Percentiles rank a stretch among this genome's conserved stretches.
phyloP scores from a whole-genome alignment of 1,284 basidiomycete species.

The Abortiporus biennis region DNA sequence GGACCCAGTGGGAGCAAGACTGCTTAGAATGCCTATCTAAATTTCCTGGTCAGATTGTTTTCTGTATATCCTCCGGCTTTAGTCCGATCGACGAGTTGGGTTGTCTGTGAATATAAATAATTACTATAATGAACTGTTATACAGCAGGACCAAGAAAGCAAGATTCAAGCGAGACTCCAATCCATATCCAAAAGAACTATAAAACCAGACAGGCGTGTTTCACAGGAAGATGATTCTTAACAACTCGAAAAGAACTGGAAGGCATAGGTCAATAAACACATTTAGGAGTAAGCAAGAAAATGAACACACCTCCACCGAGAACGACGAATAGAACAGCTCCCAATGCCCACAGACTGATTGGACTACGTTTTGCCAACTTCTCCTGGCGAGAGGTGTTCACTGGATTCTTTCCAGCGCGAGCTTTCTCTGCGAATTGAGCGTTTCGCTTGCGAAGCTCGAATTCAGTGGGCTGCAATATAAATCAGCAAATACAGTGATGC shows the following conservation, averaged over 20 bases:
- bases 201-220: too few relatives aligned
- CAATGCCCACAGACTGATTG: conserved; percentile 65
- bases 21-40: too few relatives aligned
- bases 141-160: conserved; percentile 4
- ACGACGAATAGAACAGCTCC: conserved; percentile 67
- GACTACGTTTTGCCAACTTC: conserved; percentile 60
- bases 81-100: too few relatives aligned
- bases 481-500: background rate
- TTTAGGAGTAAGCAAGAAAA: background rate
- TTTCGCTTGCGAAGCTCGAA: conserved; percentile 78
- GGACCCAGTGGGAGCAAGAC: too few relatives aligned
- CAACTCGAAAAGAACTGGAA: conserved; percentile 67
- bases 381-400: conserved; percentile 68
- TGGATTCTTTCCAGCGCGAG: conserved; percentile 67
- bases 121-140: conserved; percentile 10
- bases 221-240: conserved; percentile 59
- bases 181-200: too few relatives aligned
- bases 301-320: conserved; percentile 64
- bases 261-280: background rate
- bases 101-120: conserved; percentile 4
- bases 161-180: background rate
- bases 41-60: too few relatives aligned
- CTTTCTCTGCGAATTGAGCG: conserved; percentile 67
- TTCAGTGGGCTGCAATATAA: conserved; percentile 38
- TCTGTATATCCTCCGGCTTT: too few relatives aligned